Evolutionary conservation across 2,329 filamentous ascomycete species (phyloP).

Genomic region (Colletotrichum tanaceti): DNA sequence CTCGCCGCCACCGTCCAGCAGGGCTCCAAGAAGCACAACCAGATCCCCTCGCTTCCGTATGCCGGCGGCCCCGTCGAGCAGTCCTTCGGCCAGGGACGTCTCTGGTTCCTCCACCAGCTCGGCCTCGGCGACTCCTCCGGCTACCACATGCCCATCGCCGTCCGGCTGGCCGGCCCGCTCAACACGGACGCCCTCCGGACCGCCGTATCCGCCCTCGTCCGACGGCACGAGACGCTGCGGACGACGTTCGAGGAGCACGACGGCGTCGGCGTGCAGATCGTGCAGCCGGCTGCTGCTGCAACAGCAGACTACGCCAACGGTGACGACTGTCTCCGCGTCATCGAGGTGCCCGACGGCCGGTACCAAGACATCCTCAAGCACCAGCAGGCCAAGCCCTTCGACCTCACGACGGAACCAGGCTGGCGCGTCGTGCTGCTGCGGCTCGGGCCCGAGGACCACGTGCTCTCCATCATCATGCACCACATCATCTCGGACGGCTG

Average conservation of each 20-base stretch:
- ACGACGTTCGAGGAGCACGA: constrained; percentile 39
- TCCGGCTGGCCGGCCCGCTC: constrained; percentile 38
- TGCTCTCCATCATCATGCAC: constrained; percentile 18
- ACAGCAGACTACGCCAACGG: too few relatives aligned
- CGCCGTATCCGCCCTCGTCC: constrained; percentile 38
- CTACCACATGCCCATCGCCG: constrained; percentile 41
- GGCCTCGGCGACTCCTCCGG: constrained; percentile 33
- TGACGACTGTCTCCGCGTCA: neutral
- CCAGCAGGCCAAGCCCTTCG: neutral
- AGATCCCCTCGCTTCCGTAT: neutral
- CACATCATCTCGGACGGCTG: constrained; percentile 28
- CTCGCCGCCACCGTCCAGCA: constrained; percentile 23
- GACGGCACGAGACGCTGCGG: constrained; percentile 42
- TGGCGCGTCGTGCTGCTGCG: constrained; percentile 25
- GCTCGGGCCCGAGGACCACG: constrained; percentile 2
- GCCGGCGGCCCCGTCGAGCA: constrained; percentile 42
- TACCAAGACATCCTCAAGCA: neutral
- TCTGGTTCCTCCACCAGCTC: constrained; percentile 44
- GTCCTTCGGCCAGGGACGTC: constrained; percentile 42
- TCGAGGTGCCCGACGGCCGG: neutral
- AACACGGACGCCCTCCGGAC: constrained; percentile 33
- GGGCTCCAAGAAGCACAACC: constrained; percentile 10
- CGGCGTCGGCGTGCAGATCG: constrained; percentile 2
- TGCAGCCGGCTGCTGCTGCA: too few relatives aligned
- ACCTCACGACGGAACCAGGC: neutral